These are phyloP conservation scores for Penicillium sp. DNA, from an alignment of 2,329 filamentous ascomycete genomes.

Conservation along the genomic window DNA sequence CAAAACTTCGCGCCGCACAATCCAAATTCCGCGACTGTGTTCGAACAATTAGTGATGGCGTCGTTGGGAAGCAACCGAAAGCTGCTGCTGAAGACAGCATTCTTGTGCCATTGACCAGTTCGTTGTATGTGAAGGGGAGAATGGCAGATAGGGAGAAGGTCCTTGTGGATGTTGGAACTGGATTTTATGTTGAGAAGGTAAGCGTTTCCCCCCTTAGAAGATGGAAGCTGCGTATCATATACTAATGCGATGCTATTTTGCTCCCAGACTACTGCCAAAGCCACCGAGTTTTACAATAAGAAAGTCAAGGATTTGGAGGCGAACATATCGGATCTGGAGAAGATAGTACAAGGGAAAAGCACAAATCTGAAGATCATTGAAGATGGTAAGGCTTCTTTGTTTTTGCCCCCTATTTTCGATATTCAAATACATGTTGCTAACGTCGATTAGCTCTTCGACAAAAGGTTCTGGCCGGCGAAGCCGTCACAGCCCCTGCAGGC, in stretches of 20 bases:
- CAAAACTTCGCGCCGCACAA: conserved; percentile 84
- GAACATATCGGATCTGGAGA: conserved; percentile 65
- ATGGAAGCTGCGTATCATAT: neutral
- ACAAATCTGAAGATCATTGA: conserved; percentile 82
- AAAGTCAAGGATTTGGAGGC: conserved; percentile 64
- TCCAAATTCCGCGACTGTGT: conserved; percentile 89
- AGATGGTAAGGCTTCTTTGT: conserved; percentile 59
- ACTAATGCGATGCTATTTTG: neutral
- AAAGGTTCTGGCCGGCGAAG: conserved; percentile 48
- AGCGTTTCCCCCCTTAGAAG: neutral
- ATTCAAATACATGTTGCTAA: conserved; percentile 20
- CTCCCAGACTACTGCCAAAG: conserved; percentile 52
- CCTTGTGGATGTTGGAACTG: conserved; percentile 88
- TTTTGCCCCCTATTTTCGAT: neutral
- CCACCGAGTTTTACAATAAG: conserved; percentile 61
- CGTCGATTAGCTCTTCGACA: conserved; percentile 37
- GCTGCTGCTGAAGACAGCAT: conserved; percentile 48
- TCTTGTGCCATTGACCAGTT: conserved; percentile 91
- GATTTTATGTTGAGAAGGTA: conserved; percentile 92
- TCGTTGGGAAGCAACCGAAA: conserved; percentile 35
- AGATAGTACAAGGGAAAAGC: conserved; percentile 70
- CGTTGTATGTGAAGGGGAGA: conserved; percentile 84
- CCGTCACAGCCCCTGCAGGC: conserved; percentile 27
- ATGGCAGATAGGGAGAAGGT: conserved; percentile 72
- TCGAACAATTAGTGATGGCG: conserved; percentile 64